These are phyloP conservation scores for Anthracocystis panici-leucophaei DNA, from an alignment of 1,284 basidiomycete genomes.

Conservation along the genomic window DNA sequence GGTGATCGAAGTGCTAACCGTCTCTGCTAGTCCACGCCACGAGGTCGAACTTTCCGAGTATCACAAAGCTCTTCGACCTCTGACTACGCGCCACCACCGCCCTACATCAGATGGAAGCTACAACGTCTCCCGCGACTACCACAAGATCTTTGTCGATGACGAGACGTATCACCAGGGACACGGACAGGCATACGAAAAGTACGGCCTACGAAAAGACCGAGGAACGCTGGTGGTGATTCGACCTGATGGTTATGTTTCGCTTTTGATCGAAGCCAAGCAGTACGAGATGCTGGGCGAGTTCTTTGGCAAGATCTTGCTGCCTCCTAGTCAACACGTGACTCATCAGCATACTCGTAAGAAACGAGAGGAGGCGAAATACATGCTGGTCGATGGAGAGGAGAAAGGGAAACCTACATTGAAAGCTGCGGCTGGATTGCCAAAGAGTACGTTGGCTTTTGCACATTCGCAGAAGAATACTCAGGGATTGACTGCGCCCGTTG, in stretches of 20 bases:
- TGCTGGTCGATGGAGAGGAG: conserved; percentile 10
- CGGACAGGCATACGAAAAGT: conserved; percentile 34
- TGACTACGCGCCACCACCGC: conserved; percentile 24
- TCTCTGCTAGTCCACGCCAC: conserved; percentile 23
- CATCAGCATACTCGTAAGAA: conserved; percentile 37
- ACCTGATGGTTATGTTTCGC: conserved; percentile 42
- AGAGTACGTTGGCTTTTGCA: conserved; percentile 12
- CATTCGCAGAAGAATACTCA: conserved; percentile 30
- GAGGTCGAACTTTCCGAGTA: conserved; percentile 24
- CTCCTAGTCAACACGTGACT: conserved; percentile 9
- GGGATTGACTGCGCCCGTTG: conserved; percentile 15
- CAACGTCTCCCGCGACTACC: conserved; percentile 33
- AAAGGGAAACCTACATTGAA: conserved; percentile 8
- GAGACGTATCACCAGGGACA: conserved; percentile 39
- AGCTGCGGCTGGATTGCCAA: conserved; percentile 10
- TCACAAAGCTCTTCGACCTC: conserved; percentile 21
- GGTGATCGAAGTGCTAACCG: conserved; percentile 42
- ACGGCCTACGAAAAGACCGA: conserved; percentile 18
- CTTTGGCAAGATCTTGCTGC: conserved; percentile 23
- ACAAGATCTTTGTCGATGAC: conserved; percentile 45
- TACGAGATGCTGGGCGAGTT: conserved; percentile 19
- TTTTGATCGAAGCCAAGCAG: conserved; percentile 20
- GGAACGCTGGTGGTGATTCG: conserved; percentile 39
- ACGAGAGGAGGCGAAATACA: conserved; percentile 14
- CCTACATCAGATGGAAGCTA: conserved; percentile 22